Conservation (phyloP, 139 green algal species). For the Cymbomonas tetramitiformis region DNA sequence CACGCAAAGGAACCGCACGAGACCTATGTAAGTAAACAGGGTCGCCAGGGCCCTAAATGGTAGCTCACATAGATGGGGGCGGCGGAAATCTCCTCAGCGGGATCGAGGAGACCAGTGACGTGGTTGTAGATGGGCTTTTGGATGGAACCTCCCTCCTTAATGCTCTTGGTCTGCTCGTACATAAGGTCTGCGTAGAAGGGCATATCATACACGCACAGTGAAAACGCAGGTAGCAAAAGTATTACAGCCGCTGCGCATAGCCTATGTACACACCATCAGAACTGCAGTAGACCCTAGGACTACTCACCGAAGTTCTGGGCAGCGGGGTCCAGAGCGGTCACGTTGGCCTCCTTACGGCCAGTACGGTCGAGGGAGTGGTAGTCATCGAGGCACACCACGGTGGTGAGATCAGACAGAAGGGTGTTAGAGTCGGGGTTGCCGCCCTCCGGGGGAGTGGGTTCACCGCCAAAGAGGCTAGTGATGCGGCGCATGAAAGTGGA, state of each 20-base stretch:
- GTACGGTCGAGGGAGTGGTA: conserved; percentile 91
- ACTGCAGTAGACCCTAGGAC: too few relatives aligned
- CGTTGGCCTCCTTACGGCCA: conserved; percentile 69
- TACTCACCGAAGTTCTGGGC: conserved; percentile 80
- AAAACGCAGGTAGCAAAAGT: too few relatives aligned
- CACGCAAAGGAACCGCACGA: too few relatives aligned
- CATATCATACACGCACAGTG: too few relatives aligned
- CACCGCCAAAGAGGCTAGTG: conserved; percentile 89
- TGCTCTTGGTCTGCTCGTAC: conserved; percentile 86
- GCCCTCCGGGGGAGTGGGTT: conserved; percentile 70
- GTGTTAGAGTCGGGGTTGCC: conserved; percentile 88
- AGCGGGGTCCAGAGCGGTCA: conserved; percentile 83
- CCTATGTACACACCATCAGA: too few relatives aligned
- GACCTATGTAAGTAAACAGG: too few relatives aligned
- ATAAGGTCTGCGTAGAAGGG: conserved; percentile 84
- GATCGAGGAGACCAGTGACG: conserved; percentile 86
- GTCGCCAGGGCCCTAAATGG: too few relatives aligned
- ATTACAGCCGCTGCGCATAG: too few relatives aligned
- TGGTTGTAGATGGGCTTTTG: conserved; percentile 99
- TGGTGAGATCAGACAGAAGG: conserved; percentile 92
- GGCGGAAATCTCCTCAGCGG: conserved; percentile 72
- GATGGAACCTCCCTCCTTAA: conserved; percentile 93
- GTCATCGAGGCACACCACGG: conserved; percentile 98
- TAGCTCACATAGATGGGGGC: conserved; percentile 69
- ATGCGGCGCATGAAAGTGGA: conserved; percentile 99